Percentiles rank a stretch among this genome's conserved stretches.
Conservation (phyloP, 106 monocot species). For the Xerophyta viscosa region DNA sequence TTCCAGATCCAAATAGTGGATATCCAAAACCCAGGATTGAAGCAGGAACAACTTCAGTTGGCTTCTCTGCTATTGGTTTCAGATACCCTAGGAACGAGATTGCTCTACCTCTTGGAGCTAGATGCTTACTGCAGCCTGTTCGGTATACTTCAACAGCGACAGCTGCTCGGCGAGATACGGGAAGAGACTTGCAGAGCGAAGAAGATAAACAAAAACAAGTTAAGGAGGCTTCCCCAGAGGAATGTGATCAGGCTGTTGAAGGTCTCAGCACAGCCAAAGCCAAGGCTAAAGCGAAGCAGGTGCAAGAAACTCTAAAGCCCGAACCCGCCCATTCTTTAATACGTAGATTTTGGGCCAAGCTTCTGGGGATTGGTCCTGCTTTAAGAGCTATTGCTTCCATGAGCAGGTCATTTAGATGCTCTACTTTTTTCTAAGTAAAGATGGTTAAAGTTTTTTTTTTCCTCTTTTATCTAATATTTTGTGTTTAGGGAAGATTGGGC, state of each 20-base stretch:
- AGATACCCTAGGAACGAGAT: conserved; percentile 20
- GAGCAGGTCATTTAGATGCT: conserved; percentile 53
- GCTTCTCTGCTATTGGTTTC: conserved; percentile 8
- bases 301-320: conserved; percentile 43
- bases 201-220: conserved; percentile 36
- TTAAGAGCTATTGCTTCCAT: conserved; percentile 62
- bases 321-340: conserved; percentile 30
- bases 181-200: conserved; percentile 23
- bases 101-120: conserved; percentile 39
- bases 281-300: conserved; percentile 79
- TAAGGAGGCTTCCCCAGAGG: conserved; percentile 93
- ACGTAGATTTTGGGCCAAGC: conserved; percentile 36
- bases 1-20: not conserved
- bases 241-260: conserved; percentile 98
- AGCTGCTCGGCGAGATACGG: conserved; percentile 39
- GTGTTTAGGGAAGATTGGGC: conserved; percentile 59
- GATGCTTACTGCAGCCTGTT: conserved; percentile 35
- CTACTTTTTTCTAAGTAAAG: not conserved
- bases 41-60: not conserved
- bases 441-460: not conserved
- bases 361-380: conserved; percentile 68
- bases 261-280: conserved; percentile 85
- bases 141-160: conserved; percentile 46
- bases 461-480: not conserved
- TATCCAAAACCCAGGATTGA: conserved; percentile 9